A percentile compares a stretch with the other conserved stretches of the same genome.
Evolutionary conservation across 1,284 basidiomycete genomes (phyloP).

Genomic region (Ceratobasidium theobromae): DNA sequence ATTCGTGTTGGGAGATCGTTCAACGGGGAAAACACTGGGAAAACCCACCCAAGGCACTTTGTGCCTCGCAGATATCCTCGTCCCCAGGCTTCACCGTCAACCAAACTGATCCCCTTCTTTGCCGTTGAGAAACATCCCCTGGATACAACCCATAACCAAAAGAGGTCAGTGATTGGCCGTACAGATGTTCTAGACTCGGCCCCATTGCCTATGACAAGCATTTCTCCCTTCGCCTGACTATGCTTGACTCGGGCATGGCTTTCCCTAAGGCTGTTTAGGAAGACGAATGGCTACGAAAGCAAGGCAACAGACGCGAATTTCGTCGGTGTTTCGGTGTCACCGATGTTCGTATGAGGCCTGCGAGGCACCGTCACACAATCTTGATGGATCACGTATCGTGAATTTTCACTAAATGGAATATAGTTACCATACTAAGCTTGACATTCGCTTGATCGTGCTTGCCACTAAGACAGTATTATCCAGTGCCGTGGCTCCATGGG

Average conservation of each 20-base stretch:
- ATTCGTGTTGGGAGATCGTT: too few species aligned
- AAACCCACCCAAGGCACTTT: constrained; percentile 37
- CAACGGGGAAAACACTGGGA: neutral
- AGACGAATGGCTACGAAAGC: constrained; percentile 21
- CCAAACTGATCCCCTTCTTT: constrained; percentile 43
- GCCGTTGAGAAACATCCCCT: constrained; percentile 8
- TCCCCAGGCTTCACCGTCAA: constrained; percentile 41
- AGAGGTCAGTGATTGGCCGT: neutral
- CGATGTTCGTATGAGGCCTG: constrained; percentile 32
- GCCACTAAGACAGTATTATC: constrained; percentile 12
- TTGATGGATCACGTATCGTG: neutral
- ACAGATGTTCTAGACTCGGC: too few species aligned
- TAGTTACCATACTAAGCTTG: too few species aligned
- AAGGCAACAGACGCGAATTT: constrained; percentile 35
- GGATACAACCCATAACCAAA: constrained; percentile 34
- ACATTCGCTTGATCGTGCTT: constrained; percentile 5
- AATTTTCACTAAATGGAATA: neutral
- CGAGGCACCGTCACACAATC: constrained; percentile 33
- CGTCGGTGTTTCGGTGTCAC: constrained; percentile 33
- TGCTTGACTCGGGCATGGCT: constrained; percentile 31
- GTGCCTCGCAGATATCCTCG: constrained; percentile 40
- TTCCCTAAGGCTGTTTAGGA: constrained; percentile 33
- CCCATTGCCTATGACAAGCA: too few species aligned
- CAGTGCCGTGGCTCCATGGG: constrained; percentile 3
- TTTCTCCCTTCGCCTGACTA: too few species aligned